Conservation (phyloP, 805 yeast genomes). For the Yarrowia hollandica region DNA sequence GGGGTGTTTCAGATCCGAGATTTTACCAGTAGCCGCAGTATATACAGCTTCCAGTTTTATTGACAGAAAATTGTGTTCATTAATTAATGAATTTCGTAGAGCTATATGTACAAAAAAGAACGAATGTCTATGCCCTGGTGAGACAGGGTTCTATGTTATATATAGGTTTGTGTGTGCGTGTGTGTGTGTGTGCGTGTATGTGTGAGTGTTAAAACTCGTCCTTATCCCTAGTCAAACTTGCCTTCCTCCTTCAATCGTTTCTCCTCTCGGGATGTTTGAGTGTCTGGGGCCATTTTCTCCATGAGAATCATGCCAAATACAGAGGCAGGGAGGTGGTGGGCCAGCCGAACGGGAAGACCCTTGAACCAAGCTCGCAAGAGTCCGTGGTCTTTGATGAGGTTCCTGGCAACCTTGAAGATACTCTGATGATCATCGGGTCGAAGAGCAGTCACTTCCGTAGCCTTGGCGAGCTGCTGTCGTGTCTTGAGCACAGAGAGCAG, state of each 20-base stretch:
- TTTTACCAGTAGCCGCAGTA: no score
- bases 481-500: conserved; percentile 22
- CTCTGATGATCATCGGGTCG: conserved; percentile 24
- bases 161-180: not conserved
- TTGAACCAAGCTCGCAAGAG: conserved; percentile 19
- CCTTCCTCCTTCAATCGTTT: conserved; percentile 21
- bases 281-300: conserved; percentile 28
- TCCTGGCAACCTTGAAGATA: conserved; percentile 13
- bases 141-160: conserved; percentile 18
- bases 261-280: conserved; percentile 7
- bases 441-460: conserved; percentile 20
- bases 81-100: no score
- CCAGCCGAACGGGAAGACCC: conserved; percentile 25
- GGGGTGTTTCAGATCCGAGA: no score
- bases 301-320: conserved; percentile 23
- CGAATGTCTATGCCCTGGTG: conserved; percentile 15
- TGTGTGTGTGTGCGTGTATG: not conserved
- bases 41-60: no score
- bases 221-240: conserved; percentile 29
- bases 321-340: conserved; percentile 18
- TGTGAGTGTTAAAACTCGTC: no score
- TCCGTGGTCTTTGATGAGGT: conserved; percentile 22
- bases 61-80: no score
- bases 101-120: conserved; percentile 6
- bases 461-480: conserved; percentile 12